Base-by-base conservation (phyloP, 768 basidiomycete species). In the Phaeolepiota aurea region DNA sequence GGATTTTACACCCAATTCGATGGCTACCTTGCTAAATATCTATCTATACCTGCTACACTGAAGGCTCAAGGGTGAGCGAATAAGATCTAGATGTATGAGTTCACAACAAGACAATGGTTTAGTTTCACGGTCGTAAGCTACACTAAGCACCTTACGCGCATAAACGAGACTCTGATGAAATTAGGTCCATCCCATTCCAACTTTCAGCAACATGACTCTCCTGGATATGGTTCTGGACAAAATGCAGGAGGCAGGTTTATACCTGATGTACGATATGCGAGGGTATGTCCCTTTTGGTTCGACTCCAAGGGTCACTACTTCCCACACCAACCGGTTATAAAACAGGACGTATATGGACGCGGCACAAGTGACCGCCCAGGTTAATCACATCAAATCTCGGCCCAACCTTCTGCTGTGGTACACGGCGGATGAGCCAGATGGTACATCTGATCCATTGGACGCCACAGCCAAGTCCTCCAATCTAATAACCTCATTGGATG, bases 181-280 rank as follows among this genome's bases (percentile, higher is more conserved):
- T 12, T 50, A 72, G 79, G 69, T 88, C 13, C 87, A 89, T 50
- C 79, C 82, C 1, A 62, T 86, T 3, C 86, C 87, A 0, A 58
- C 72, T 0, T 87, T 81, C 44, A 68, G 68, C 45, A 77, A 82
- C 48, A 45, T 78, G 22, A 77, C 79, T 0, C 68, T 67, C 0
- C 59, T 87, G 0, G 69, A 76, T 23, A 43, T 65, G 37, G 76
- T 85, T 19, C 52, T 87, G 4, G 79, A 86, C 50, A 63, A 69
- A 32, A 85, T 87, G 80, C 76, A 87, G 55, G 71, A 80, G 44
- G 75, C 79, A 0, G 72, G 71, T 1, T 44, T 76, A 9, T 89
- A 82, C 51, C 67, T 88, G 41, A 87, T 88, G 77, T 90, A 89
- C 47, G 84, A 88, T 54, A 87, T 89, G 85, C 71, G 85, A 37